phyloP scores from a whole-genome alignment of 495 filamentous ascomycete genomes.

The Neurospora sp. region DNA sequence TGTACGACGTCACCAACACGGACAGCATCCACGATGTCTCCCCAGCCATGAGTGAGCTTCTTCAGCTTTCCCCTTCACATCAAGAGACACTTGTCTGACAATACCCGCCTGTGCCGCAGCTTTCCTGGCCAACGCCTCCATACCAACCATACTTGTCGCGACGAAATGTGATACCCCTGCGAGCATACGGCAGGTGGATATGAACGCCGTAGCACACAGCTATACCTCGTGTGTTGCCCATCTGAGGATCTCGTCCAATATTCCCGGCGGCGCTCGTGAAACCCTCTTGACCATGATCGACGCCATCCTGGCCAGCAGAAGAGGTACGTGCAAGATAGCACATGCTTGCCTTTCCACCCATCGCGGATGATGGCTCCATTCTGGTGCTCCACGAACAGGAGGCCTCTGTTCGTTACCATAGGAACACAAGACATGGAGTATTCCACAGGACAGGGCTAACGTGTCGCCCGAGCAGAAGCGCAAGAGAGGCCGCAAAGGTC shows the following conservation, averaged over 20 bases:
- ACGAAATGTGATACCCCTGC: constrained; percentile 73
- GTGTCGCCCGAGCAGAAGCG: constrained; percentile 1
- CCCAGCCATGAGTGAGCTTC: constrained; percentile 58
- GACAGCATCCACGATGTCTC: constrained; percentile 58
- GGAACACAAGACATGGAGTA: background rate
- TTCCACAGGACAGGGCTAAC: constrained; percentile 9
- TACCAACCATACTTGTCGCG: constrained; percentile 70
- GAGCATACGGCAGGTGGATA: constrained; percentile 47
- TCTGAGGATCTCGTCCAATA: constrained; percentile 59
- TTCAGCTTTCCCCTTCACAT: background rate
- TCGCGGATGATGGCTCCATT: background rate
- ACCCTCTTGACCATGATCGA: constrained; percentile 69
- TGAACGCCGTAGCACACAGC: constrained; percentile 48
- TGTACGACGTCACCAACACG: constrained; percentile 76
- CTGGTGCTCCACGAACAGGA: background rate
- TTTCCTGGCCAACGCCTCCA: constrained; percentile 50
- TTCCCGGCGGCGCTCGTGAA: constrained; percentile 63
- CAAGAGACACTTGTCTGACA: background rate
- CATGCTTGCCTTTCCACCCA: background rate
- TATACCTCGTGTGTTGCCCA: constrained; percentile 54
- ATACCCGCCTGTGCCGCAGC: constrained; percentile 38
- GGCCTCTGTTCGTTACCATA: background rate
- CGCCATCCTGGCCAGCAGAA: constrained; percentile 51
- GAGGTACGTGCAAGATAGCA: constrained; percentile 45
- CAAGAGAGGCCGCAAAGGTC: constrained; percentile 19